A percentile compares a stretch with the other conserved stretches of the same genome.
phyloP scores from a whole-genome alignment of 495 filamentous ascomycete species.

The Trichoderma orchidacearum region DNA sequence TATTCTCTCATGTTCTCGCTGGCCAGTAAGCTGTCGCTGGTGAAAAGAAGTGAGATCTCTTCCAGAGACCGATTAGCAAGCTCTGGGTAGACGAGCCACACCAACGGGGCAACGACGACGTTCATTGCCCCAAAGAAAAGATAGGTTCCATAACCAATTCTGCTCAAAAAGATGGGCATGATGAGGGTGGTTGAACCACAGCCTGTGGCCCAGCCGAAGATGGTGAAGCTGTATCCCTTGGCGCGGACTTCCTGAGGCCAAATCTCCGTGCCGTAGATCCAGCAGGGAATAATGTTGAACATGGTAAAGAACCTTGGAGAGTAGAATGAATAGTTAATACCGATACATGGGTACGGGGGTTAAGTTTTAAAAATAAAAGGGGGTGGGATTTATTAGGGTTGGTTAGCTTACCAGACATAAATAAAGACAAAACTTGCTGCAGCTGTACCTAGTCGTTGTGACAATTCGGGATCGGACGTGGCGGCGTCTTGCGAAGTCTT shows the following conservation, averaged over 20 bases:
- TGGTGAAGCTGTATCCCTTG: conserved; percentile 61
- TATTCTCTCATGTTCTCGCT: conserved; percentile 18
- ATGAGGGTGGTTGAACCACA: conserved; percentile 49
- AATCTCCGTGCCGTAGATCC: conserved; percentile 56
- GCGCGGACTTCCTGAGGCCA: conserved; percentile 56
- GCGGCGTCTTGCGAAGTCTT: conserved; percentile 6
- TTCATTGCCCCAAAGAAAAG: conserved; percentile 54
- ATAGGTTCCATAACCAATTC: conserved; percentile 49
- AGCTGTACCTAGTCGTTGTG: conserved; percentile 39
- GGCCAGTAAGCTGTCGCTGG: conserved; percentile 40
- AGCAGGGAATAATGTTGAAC: conserved; percentile 46
- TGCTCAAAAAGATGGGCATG: conserved; percentile 48
- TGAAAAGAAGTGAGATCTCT: conserved; percentile 56
- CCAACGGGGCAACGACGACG: conserved; percentile 49
- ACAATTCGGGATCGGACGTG: conserved; percentile 3
- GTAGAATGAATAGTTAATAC: background rate
- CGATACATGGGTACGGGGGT: background rate
- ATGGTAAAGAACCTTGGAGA: conserved; percentile 8
- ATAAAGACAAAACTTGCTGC: conserved; percentile 58
- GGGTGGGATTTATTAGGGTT: background rate
- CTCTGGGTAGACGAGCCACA: conserved; percentile 56
- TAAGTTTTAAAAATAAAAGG: background rate
- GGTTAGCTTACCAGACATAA: conserved; percentile 32
- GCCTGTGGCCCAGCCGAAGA: conserved; percentile 63
- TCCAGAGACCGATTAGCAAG: conserved; percentile 54